Conservation (phyloP, 768 basidiomycete genomes). For the Nidularia pulvinata region DNA sequence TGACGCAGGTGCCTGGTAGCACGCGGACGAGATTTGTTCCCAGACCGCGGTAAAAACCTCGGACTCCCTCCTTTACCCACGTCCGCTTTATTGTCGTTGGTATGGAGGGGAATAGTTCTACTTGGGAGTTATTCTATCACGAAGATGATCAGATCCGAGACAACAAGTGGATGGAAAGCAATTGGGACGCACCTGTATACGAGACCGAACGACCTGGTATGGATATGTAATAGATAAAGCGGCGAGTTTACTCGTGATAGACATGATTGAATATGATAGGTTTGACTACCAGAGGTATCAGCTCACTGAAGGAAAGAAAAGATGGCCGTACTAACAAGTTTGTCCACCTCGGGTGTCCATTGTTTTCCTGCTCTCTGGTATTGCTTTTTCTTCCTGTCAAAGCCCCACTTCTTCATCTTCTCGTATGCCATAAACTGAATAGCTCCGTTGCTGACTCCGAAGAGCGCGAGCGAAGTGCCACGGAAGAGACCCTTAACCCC, state of each 20-base stretch:
- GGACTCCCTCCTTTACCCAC: constrained; percentile 76
- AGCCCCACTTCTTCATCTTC: constrained; percentile 90
- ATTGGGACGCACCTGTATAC: constrained; percentile 78
- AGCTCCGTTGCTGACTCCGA: constrained; percentile 94
- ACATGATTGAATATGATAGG: constrained; percentile 88
- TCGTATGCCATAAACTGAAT: constrained; percentile 97
- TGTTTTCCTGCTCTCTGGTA: constrained; percentile 58
- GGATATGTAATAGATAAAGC: constrained; percentile 91
- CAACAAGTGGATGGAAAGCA: background rate
- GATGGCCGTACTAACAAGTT: constrained; percentile 37
- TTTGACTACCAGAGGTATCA: constrained; percentile 56
- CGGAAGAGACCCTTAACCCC: constrained; percentile 82
- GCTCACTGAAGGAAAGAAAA: constrained; percentile 1
- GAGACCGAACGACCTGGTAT: constrained; percentile 94
- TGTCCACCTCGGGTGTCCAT: constrained; percentile 78
- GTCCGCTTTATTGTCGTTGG: constrained; percentile 79
- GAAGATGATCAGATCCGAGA: background rate
- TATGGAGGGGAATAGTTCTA: constrained; percentile 79
- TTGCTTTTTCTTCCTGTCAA: constrained; percentile 71
- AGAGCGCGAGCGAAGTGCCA: constrained; percentile 84
- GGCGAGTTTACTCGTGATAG: constrained; percentile 84
- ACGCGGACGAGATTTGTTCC: constrained; percentile 95
- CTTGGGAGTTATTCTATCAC: constrained; percentile 64
- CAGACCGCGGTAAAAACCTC: constrained; percentile 94
- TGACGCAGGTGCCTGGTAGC: constrained; percentile 95